Evolutionary conservation across 2,329 filamentous ascomycete species (phyloP).

Genomic region (Botrytis elliptica): DNA sequence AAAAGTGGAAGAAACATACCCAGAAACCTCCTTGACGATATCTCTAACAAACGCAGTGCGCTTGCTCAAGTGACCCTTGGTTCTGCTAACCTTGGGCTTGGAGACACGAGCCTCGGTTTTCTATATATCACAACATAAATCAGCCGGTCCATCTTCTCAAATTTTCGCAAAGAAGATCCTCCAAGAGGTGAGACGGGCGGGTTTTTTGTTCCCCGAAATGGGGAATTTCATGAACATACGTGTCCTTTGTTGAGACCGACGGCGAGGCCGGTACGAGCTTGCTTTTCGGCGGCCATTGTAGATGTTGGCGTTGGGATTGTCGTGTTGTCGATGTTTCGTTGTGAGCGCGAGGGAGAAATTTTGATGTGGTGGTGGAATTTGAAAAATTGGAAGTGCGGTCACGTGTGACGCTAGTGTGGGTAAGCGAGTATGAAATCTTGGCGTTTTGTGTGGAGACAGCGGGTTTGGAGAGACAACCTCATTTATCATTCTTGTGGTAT

Average conservation of each 20-base stretch:
- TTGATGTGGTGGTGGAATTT: neutral
- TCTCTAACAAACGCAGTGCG: constrained; percentile 95
- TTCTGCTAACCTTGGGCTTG: constrained; percentile 77
- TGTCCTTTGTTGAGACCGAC: constrained; percentile 63
- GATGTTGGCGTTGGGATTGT: constrained; percentile 23
- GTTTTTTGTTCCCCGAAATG: constrained; percentile 28
- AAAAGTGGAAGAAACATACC: constrained; percentile 56
- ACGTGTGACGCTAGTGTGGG: neutral
- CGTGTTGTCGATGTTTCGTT: constrained; percentile 10
- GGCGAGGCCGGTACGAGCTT: constrained; percentile 57
- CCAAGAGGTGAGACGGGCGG: constrained; percentile 65
- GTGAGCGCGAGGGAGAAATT: constrained; percentile 6
- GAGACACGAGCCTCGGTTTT: constrained; percentile 78
- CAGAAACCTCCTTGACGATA: constrained; percentile 97
- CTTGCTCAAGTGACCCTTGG: constrained; percentile 96
- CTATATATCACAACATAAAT: constrained; percentile 49
- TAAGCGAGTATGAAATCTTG: constrained; percentile 15
- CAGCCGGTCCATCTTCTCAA: constrained; percentile 35
- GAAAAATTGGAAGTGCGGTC: constrained; percentile 11
- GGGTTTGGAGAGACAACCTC: neutral
- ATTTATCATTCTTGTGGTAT: too few species aligned
- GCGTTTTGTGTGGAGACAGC: neutral
- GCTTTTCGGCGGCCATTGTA: constrained; percentile 58
- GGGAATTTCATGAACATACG: constrained; percentile 47
- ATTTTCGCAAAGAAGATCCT: constrained; percentile 57